Evolutionary conservation across 2,329 filamentous ascomycete species (phyloP).

Genomic region (Diaporthe sp.): DNA sequence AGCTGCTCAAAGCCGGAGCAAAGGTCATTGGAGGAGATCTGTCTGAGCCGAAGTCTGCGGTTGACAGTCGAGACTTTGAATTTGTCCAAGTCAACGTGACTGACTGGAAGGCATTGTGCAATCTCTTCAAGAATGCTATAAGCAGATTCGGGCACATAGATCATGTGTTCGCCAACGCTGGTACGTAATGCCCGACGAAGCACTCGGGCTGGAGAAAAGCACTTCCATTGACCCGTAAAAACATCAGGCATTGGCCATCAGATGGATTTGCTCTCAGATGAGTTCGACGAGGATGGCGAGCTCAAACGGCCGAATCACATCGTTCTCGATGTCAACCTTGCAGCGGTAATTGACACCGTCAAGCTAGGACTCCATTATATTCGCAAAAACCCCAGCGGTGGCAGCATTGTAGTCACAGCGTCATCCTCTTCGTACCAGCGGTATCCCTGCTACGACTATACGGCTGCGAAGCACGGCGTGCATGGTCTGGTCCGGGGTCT

Average conservation of each 20-base stretch:
- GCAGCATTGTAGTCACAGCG: slow-evolving; percentile 19
- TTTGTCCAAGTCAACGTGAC: slow-evolving; percentile 13
- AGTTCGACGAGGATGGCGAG: slow-evolving; percentile 18
- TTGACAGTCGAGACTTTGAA: not conserved
- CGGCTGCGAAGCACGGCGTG: slow-evolving; percentile 11
- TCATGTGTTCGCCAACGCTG: slow-evolving; percentile 27
- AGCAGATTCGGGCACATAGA: not conserved
- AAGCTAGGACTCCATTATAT: slow-evolving; percentile 21
- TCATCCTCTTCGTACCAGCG: slow-evolving; percentile 15
- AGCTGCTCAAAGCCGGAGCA: not conserved
- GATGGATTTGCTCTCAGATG: slow-evolving; percentile 19
- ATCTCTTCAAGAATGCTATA: not conserved
- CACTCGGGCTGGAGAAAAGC: not conserved
- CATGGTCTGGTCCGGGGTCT: slow-evolving; percentile 4
- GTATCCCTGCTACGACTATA: not conserved
- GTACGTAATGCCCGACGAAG: not conserved
- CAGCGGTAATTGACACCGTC: slow-evolving; percentile 7
- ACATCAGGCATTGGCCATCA: not conserved
- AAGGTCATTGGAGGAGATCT: slow-evolving; percentile 19
- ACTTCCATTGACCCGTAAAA: not conserved
- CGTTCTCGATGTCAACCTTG: slow-evolving; percentile 9
- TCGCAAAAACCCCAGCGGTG: not conserved
- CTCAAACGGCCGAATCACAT: slow-evolving; percentile 6
- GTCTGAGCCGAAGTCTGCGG: not conserved
- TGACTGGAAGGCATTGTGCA: slow-evolving; percentile 7